Percentiles rank a stretch among this genome's conserved stretches.
These are phyloP conservation scores for Vanrija sp. DNA, from an alignment of 1,284 basidiomycete genomes.

Conservation along the genomic window DNA sequence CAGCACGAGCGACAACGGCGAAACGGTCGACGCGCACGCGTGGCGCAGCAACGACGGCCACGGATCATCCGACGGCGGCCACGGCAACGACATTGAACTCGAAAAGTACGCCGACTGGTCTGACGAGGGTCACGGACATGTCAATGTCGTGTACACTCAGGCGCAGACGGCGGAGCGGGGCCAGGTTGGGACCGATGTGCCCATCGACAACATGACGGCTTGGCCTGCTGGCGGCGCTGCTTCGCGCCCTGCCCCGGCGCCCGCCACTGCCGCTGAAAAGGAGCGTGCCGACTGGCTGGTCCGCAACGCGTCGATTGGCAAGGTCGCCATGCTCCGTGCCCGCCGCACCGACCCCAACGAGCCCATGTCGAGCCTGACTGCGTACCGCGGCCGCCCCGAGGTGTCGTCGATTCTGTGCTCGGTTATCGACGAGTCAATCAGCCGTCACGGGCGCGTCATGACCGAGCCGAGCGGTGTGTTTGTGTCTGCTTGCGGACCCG, in stretches of 20 bases:
- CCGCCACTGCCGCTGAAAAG: constrained; percentile 19
- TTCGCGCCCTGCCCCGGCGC: constrained; percentile 47
- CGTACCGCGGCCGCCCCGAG: constrained; percentile 31
- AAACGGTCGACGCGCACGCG: constrained; percentile 1
- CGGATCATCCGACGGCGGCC: background rate
- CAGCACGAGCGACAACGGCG: background rate
- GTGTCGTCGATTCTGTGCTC: constrained; percentile 20
- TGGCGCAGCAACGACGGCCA: background rate
- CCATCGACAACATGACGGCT: background rate
- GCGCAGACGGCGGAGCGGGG: no score
- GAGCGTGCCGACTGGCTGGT: constrained; percentile 27
- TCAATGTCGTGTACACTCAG: no score
- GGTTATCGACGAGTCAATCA: constrained; percentile 26
- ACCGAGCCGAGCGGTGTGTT: constrained; percentile 29
- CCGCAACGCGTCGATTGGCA: constrained; percentile 19
- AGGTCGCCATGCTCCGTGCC: constrained; percentile 3
- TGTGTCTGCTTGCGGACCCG: constrained; percentile 42
- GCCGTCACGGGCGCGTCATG: constrained; percentile 14
- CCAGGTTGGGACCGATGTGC: no score
- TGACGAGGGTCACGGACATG: background rate
- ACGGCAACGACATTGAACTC: background rate
- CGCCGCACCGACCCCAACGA: constrained; percentile 6
- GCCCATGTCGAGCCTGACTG: constrained; percentile 22
- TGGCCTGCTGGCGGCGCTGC: constrained; percentile 52
- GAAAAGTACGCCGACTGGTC: background rate